Percentiles rank a stretch among this genome's conserved stretches.
Evolutionary conservation across 2,329 filamentous ascomycete genomes (phyloP).

Genomic region (Cercospora zeina): DNA sequence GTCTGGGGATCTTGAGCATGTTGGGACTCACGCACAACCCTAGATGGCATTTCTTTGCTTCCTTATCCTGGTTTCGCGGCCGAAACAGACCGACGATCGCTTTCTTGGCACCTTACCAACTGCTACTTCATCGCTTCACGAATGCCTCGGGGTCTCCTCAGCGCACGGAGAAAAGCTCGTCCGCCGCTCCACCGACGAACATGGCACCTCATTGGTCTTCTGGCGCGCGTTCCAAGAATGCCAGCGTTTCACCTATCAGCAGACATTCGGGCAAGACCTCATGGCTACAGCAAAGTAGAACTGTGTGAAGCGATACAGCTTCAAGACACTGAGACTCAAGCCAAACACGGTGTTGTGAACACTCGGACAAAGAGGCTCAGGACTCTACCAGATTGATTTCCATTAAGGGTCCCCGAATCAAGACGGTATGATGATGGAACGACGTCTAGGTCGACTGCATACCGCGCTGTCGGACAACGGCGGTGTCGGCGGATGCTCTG

Average conservation of each 20-base stretch:
- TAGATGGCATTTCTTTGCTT: constrained; percentile 1
- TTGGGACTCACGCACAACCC: background rate
- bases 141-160: background rate
- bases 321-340: background rate
- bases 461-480: too few species aligned
- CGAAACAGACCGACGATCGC: constrained; percentile 8
- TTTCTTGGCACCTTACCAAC: background rate
- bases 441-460: too few species aligned
- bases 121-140: background rate
- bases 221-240: background rate
- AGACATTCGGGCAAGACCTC: background rate
- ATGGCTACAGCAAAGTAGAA: background rate
- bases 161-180: background rate
- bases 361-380: too few species aligned
- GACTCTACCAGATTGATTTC: too few species aligned
- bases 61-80: constrained; percentile 7
- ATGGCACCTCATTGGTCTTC: background rate
- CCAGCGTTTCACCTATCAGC: background rate
- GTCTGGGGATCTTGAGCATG: background rate
- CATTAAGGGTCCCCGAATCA: too few species aligned
- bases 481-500: too few species aligned
- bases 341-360: background rate
- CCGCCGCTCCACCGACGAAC: background rate
- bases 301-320: background rate
- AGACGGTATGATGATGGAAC: too few species aligned